Percentiles rank a stretch among this genome's conserved stretches.
Evolutionary conservation across 805 yeast species (phyloP).

Genomic region (Wickerhamiella shivajii): DNA sequence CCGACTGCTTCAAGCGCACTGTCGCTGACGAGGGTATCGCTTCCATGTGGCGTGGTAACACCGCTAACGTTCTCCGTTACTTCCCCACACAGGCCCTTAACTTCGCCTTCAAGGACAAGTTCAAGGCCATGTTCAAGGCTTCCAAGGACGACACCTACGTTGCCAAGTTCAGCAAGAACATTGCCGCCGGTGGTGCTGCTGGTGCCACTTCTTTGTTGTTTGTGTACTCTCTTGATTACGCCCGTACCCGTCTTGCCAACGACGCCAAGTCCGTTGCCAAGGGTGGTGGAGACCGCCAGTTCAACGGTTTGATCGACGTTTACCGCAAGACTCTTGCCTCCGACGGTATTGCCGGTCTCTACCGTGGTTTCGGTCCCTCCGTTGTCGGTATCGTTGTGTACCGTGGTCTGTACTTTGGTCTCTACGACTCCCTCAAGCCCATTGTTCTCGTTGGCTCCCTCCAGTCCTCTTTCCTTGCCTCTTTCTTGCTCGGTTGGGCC

Average conservation of each 20-base stretch:
- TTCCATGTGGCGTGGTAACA: constrained; percentile 97
- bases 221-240: constrained; percentile 90
- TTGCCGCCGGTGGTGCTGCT: constrained; percentile 94
- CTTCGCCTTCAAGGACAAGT: constrained; percentile 93
- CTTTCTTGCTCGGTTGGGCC: constrained; percentile 89
- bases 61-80: constrained; percentile 92
- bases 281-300: constrained; percentile 76
- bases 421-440: constrained; percentile 88
- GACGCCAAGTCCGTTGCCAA: constrained; percentile 67
- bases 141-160: constrained; percentile 78
- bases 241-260: constrained; percentile 94
- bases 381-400: constrained; percentile 89
- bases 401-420: constrained; percentile 97
- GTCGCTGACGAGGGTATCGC: constrained; percentile 77
- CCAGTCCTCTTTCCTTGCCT: constrained; percentile 80
- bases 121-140: constrained; percentile 85
- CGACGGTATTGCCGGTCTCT: constrained; percentile 92
- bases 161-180: constrained; percentile 84
- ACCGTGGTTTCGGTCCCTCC: constrained; percentile 97
- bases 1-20: constrained; percentile 84
- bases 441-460: constrained; percentile 77
- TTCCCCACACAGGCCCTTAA: constrained; percentile 96
- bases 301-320: constrained; percentile 88
- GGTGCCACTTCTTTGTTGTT: constrained; percentile 84
- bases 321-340: constrained; percentile 85